Evolutionary conservation across 805 yeast genomes (phyloP).

Genomic region (Candida verbasci): DNA sequence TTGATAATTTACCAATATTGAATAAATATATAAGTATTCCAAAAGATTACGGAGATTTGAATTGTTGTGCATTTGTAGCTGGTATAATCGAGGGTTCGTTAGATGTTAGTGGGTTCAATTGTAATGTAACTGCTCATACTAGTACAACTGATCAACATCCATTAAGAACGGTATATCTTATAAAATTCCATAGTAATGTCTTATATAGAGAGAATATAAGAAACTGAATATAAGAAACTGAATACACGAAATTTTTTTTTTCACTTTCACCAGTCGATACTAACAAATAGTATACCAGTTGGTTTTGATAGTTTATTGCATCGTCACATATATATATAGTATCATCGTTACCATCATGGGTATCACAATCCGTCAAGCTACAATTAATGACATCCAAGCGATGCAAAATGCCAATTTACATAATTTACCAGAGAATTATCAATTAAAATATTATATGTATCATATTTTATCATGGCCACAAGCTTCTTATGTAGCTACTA

Average conservation of each 20-base stretch:
- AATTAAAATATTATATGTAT: constrained; percentile 87
- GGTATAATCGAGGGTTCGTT: constrained; percentile 82
- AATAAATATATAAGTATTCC: constrained; percentile 76
- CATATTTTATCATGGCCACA: constrained; percentile 97
- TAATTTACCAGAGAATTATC: constrained; percentile 92
- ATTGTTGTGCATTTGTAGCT: constrained; percentile 79
- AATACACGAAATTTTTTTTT: background rate
- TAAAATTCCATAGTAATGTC: constrained; percentile 61
- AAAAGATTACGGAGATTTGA: constrained; percentile 69
- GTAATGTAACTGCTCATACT: constrained; percentile 78
- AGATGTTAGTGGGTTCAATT: constrained; percentile 67
- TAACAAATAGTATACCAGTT: too few relatives aligned
- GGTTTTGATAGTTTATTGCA: too few relatives aligned
- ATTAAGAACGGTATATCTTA: constrained; percentile 66
- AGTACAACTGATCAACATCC: constrained; percentile 60
- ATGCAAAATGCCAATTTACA: constrained; percentile 94
- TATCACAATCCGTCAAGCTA: constrained; percentile 84
- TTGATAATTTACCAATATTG: constrained; percentile 68
- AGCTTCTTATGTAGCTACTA: constrained; percentile 91
- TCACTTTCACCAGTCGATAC: too few relatives aligned
- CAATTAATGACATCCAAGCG: constrained; percentile 80
- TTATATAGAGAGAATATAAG: constrained; percentile 50
- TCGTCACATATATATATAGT: too few relatives aligned
- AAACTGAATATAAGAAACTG: constrained; percentile 1
- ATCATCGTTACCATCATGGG: too few relatives aligned